Evolutionary conservation across 176 grass and related monocot genomes (phyloP).

Genomic region (Carex littledalei): DNA sequence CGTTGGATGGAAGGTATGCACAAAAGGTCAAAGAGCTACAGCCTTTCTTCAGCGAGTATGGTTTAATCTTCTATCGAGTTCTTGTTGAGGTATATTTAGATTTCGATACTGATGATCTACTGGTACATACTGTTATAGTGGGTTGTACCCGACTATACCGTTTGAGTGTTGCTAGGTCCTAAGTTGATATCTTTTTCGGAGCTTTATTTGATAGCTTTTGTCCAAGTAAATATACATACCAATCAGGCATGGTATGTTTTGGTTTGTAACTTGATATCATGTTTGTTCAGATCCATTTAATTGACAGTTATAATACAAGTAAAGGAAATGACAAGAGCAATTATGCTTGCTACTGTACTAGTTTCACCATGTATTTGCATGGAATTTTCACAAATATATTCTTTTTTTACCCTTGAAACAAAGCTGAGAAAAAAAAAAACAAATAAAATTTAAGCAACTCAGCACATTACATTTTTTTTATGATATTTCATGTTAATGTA

Average conservation of each 20-base stretch:
- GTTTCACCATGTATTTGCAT: neutral
- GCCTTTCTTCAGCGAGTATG: conserved; percentile 90
- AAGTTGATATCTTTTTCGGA: neutral
- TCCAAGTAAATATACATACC: neutral
- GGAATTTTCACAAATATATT: neutral
- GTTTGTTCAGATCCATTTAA: neutral
- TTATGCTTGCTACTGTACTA: neutral
- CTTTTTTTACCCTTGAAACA: neutral
- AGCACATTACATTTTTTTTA: neutral
- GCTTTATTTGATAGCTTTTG: neutral
- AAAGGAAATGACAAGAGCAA: neutral
- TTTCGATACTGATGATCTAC: neutral
- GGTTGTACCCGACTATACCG: neutral
- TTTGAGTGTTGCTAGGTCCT: neutral
- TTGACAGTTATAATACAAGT: neutral
- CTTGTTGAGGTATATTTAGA: conserved; percentile 59
- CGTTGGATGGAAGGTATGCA: conserved; percentile 78
- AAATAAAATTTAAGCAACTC: neutral
- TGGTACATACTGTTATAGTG: neutral
- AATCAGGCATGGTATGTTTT: neutral
- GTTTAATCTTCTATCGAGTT: conserved; percentile 77
- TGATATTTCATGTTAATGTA: neutral
- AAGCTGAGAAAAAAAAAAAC: neutral
- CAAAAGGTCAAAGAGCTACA: conserved; percentile 40
- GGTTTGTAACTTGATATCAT: too few relatives aligned